A percentile compares a stretch with the other conserved stretches of the same genome.
Evolutionary conservation across 148 eudicot species (phyloP).

Genomic region (Cornus suecica): DNA sequence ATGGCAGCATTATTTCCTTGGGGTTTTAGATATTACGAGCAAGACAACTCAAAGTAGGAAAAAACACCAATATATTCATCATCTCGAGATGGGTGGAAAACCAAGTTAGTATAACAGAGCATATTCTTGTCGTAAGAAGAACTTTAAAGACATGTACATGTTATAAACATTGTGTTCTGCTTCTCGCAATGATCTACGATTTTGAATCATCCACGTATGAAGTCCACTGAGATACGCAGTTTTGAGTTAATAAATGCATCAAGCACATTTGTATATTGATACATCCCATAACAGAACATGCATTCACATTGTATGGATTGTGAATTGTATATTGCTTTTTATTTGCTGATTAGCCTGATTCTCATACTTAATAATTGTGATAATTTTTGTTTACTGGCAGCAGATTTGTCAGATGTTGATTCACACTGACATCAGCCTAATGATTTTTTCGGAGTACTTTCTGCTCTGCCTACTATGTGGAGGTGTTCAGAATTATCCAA

Average conservation of each 20-base stretch:
- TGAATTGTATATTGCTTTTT: neutral
- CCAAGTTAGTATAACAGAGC: neutral
- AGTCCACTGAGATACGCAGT: neutral
- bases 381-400: conserved; percentile 2
- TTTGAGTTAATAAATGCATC: neutral
- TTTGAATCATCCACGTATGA: neutral
- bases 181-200: neutral
- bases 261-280: neutral
- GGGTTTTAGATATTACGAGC: too few species aligned
- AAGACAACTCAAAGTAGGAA: neutral
- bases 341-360: neutral
- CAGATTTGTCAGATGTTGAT: neutral
- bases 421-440: neutral
- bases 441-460: neutral
- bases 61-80: neutral
- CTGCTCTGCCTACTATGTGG: neutral
- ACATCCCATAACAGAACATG: neutral
- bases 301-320: neutral
- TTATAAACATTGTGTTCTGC: neutral
- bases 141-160: neutral
- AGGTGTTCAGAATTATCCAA: neutral
- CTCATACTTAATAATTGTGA: neutral
- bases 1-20: neutral
- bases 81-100: neutral
- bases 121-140: neutral